Evolutionary conservation across 2,329 filamentous ascomycete species (phyloP).

Genomic region (Hypoxylon sp.): DNA sequence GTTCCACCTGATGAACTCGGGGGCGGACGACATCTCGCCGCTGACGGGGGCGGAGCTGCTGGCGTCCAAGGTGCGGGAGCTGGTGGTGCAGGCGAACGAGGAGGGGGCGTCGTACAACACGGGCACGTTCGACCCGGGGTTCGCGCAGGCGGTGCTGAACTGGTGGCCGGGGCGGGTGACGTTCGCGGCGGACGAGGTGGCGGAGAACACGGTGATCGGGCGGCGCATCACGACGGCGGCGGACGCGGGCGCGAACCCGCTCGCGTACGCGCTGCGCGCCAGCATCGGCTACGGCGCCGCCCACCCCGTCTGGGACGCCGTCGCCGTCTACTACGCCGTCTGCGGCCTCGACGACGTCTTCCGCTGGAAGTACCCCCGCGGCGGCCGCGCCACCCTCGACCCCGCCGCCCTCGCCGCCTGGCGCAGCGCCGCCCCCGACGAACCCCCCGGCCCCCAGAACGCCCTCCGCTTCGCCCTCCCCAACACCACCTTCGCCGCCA

Average conservation of each 20-base stretch:
- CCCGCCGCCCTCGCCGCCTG: slow-evolving; percentile 23
- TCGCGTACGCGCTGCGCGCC: slow-evolving; percentile 22
- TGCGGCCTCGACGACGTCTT: slow-evolving; percentile 28
- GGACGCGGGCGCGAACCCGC: slow-evolving; percentile 19
- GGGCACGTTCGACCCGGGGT: slow-evolving; percentile 7
- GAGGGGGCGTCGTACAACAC: slow-evolving; percentile 26
- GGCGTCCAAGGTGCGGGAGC: slow-evolving; percentile 23
- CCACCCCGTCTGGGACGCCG: slow-evolving; percentile 24
- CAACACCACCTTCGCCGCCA: slow-evolving; percentile 15
- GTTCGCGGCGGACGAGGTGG: slow-evolving; percentile 25
- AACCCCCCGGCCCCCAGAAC: slow-evolving; percentile 11
- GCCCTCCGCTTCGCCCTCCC: slow-evolving; percentile 19
- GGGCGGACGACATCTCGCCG: slow-evolving; percentile 25
- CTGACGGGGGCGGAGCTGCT: slow-evolving; percentile 29
- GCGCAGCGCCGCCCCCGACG: slow-evolving; percentile 1
- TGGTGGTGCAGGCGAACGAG: slow-evolving; percentile 29
- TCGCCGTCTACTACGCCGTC: slow-evolving; percentile 28
- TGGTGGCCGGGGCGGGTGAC: slow-evolving; percentile 29
- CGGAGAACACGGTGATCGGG: slow-evolving; percentile 21
- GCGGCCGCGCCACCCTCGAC: slow-evolving; percentile 19
- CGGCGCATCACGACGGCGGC: slow-evolving; percentile 24
- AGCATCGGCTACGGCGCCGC: slow-evolving; percentile 22
- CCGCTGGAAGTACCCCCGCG: slow-evolving; percentile 20
- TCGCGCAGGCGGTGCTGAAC: slow-evolving; percentile 21
- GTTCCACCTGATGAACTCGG: slow-evolving; percentile 24